Percentiles rank a stretch among this genome's conserved stretches.
phyloP scores from a whole-genome alignment of 169 alveolate genomes.

The Cytauxzoon felis region DNA sequence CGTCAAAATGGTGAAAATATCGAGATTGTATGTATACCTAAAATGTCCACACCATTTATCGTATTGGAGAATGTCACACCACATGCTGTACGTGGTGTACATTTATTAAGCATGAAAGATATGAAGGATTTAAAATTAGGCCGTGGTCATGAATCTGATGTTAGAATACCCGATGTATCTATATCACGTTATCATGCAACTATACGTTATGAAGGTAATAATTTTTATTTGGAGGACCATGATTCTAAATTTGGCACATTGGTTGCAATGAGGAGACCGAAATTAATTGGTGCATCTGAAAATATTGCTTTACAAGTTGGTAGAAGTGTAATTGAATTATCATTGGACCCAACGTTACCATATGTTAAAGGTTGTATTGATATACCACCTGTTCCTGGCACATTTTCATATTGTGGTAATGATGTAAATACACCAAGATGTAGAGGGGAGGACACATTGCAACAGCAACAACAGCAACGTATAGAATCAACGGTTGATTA shows the following conservation, averaged over 20 bases:
- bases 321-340: conserved; percentile 65
- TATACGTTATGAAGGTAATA: conserved; percentile 84
- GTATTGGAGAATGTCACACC: conserved; percentile 84
- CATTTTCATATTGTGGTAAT: conserved; percentile 21
- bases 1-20: conserved; percentile 71
- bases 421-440: no score
- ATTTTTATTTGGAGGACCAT: conserved; percentile 91
- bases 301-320: conserved; percentile 75
- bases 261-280: conserved; percentile 83
- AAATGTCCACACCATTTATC: conserved; percentile 82
- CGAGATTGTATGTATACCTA: conserved; percentile 77
- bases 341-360: conserved; percentile 59
- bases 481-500: no score
- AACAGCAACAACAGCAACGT: no score
- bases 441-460: no score
- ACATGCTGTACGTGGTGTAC: conserved; percentile 73
- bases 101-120: conserved; percentile 77
- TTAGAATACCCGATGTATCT: conserved; percentile 95
- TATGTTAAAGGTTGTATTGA: conserved; percentile 30
- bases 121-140: conserved; percentile 85
- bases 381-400: conserved; percentile 35
- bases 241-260: conserved; percentile 98
- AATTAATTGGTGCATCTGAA: conserved; percentile 55
- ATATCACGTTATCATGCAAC: conserved; percentile 96
- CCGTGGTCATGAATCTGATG: conserved; percentile 97